Evolutionary conservation across 768 basidiomycete genomes (phyloP), one percentile per base, ranked within the genome.

Genomic region (Trichaptum fuscoviolaceum): DNA sequence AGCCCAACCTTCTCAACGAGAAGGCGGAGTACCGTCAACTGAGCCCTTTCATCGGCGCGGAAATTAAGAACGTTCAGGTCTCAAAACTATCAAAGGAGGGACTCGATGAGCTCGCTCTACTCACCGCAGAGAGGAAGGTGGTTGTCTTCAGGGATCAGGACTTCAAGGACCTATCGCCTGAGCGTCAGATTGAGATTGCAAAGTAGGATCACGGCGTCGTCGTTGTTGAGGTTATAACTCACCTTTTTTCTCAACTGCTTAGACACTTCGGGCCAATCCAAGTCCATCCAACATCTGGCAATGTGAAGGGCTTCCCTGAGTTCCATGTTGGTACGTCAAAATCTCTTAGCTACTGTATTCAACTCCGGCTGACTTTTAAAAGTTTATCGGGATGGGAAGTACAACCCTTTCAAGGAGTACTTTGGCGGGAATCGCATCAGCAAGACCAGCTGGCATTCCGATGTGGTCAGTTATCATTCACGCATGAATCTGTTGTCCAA

Each of bases 121-220:
- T 77, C 67, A 76, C 83, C 42, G 85, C 83, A 0, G 81, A 86
- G 73, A 72, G 84, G 58, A 85, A 84, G 73, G 78, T 86, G 35
- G 71, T 87, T 9, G 62, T 86, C 6, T 85, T 86, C 79, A 81
- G 85, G 25, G 81, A 86, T 73, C 86, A 87, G 68, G 83, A 87
- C 73, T 86, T 87, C 76, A 86, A 85, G 75, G 84, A 85, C 68
- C 67, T 86, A n/a, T 75, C 76, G 0, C 77, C 83, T 10, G 83
- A 86, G 42, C 73, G 77, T 64, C 85, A 85, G 68, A 82, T 85
- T 67, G 84, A 82, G 70, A 80, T 85, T 36, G 81, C 82, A 7
- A 78, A 73, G 82, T 81, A 62, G 18, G 61, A 5, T 65, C 26
- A 12, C 20, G 20, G 17, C 0, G 34, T 12, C 23, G 18, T 2